These are phyloP conservation scores for Aspergillus sp. DNA, from an alignment of 2,329 filamentous ascomycete genomes.

Conservation along the genomic window DNA sequence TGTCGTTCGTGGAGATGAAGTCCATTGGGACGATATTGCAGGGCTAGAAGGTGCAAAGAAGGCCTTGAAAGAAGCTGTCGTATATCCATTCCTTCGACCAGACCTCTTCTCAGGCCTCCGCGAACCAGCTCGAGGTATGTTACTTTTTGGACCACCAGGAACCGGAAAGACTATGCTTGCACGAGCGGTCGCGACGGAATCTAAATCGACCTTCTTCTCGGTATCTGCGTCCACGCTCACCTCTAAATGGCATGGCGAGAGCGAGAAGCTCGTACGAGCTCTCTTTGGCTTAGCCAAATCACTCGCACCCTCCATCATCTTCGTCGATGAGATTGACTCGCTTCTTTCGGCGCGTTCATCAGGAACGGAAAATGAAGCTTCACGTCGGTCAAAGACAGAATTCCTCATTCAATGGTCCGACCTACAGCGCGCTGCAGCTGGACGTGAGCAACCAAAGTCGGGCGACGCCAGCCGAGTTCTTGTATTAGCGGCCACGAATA, in stretches of 20 bases:
- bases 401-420: conserved; percentile 98
- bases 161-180: conserved; percentile 99
- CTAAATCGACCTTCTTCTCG: conserved; percentile 91
- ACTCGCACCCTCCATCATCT: conserved; percentile 92
- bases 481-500: conserved; percentile 90
- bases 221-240: conserved; percentile 93
- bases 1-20: conserved; percentile 88
- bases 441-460: conserved; percentile 69
- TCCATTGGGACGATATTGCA: conserved; percentile 91
- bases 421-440: conserved; percentile 85
- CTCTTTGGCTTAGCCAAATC: conserved; percentile 86
- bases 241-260: conserved; percentile 94
- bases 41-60: conserved; percentile 88
- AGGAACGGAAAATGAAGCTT: conserved; percentile 83
- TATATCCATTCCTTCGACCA: conserved; percentile 92
- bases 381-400: conserved; percentile 91
- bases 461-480: conserved; percentile 84
- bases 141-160: conserved; percentile 94
- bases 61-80: conserved; percentile 89
- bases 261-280: conserved; percentile 91
- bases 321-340: conserved; percentile 97
- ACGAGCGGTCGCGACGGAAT: conserved; percentile 90
- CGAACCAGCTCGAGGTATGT: conserved; percentile 91
- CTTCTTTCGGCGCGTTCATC: conserved; percentile 80
- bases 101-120: conserved; percentile 94